Evolutionary conservation across 2,329 filamentous ascomycete genomes (phyloP).

Genomic region (Penicillium sp.): DNA sequence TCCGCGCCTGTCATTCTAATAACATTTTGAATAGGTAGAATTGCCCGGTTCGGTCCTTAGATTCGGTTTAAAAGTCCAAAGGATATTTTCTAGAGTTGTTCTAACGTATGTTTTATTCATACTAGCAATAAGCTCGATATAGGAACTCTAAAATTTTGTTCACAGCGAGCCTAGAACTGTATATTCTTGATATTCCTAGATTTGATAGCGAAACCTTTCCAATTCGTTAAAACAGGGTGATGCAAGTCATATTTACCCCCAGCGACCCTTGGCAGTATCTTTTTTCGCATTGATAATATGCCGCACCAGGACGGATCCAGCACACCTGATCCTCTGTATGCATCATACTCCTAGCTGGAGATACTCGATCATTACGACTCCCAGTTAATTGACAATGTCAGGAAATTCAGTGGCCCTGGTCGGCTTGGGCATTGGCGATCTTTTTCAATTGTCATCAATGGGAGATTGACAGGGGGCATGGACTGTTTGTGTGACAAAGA

Average conservation of each 20-base stretch:
- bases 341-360: not conserved
- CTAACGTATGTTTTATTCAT: no score
- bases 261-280: not conserved
- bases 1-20: no score
- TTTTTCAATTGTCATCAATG: not conserved
- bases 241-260: slow-evolving; percentile 2
- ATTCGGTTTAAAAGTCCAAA: no score
- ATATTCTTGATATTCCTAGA: not conserved
- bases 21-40: no score
- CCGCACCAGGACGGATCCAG: not conserved
- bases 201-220: not conserved
- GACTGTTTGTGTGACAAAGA: slow-evolving; percentile 2
- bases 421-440: not conserved
- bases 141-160: no score
- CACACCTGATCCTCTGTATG: slow-evolving; percentile 6
- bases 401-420: not conserved
- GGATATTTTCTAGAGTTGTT: no score
- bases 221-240: not conserved
- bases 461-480: not conserved
- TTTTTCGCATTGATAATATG: not conserved
- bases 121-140: no score
- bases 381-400: not conserved
- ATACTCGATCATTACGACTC: not conserved
- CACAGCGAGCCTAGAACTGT: no score
- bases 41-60: no score